These are phyloP conservation scores for Sporothrix dimorphospora DNA, from an alignment of 2,329 filamentous ascomycete genomes.

Conservation along the genomic window DNA sequence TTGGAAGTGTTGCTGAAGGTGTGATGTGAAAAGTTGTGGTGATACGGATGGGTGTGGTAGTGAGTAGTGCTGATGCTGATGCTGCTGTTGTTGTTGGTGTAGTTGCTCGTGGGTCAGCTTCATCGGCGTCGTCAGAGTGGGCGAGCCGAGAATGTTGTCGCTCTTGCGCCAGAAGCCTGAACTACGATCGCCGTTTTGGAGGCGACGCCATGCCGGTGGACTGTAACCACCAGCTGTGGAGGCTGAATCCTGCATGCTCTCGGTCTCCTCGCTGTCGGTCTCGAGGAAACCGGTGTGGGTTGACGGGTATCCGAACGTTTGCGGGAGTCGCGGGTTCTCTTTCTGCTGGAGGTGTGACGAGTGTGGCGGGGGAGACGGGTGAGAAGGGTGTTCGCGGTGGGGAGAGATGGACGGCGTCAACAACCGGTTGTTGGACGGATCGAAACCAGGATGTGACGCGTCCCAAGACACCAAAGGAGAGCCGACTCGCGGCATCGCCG, in stretches of 20 bases:
- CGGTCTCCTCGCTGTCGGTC: constrained; percentile 44
- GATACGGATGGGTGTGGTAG: neutral
- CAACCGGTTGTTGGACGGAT: constrained; percentile 47
- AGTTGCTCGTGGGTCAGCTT: neutral
- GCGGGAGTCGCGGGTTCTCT: neutral
- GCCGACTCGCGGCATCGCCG: constrained; percentile 33
- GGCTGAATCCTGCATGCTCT: constrained; percentile 48
- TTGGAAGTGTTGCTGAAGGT: constrained; percentile 18
- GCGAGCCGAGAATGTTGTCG: constrained; percentile 56
- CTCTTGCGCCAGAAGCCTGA: constrained; percentile 63
- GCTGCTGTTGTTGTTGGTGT: neutral
- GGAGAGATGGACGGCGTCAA: constrained; percentile 19
- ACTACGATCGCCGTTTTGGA: constrained; percentile 61
- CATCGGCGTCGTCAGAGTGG: constrained; percentile 22
- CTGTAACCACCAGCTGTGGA: constrained; percentile 63
- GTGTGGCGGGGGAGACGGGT: no score
- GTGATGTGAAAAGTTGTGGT: neutral
- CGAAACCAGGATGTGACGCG: constrained; percentile 60
- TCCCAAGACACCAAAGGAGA: constrained; percentile 47
- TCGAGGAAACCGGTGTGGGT: constrained; percentile 49
- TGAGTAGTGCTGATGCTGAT: neutral
- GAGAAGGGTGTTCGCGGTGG: constrained; percentile 35
- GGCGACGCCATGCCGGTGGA: constrained; percentile 63
- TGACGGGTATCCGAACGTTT: constrained; percentile 46
- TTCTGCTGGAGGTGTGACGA: neutral